Evolutionary conservation across 306 rosid species (phyloP), one percentile per base, ranked within the genome.

Genomic region (Adenanthera pavonina): DNA sequence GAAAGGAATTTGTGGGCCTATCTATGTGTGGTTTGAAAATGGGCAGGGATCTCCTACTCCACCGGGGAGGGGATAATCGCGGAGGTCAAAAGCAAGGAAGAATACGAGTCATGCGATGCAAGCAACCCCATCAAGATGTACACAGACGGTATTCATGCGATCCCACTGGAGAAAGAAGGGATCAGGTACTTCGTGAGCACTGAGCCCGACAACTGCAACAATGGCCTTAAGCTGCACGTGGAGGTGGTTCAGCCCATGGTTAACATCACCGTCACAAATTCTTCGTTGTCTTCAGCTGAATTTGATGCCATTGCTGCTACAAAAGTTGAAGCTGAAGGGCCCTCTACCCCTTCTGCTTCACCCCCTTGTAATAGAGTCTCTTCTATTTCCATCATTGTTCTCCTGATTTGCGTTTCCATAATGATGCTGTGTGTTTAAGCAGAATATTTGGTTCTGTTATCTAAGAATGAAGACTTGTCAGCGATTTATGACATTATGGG

Each of bases 1-100:
- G 1, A 2, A 46, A 1, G 51, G 51, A 46, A 8, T 67, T 25
- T 25, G 30, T 25, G 30, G 30, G 30, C 30, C 30, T 25, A 25
- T 25, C 30, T 25, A 25, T 25, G 30, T 25, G 30, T 25, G 30
- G 30, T 25, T 0, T 76, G 19, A 15, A 53, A 48, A 54, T 6
- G 86, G 65, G 81, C 88, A 94, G 98, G 94, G 97, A 83, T 94
- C 19, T 59, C 97, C 33, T 92, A 94, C 93, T 89, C 97, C 0
- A 79, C 80, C 60, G 89, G 88, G 3, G 80, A 85, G 38, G 96
- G 94, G 17, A 11, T 69, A 11, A 77, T 94, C 0, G 90, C 86
- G 0, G 97, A 94, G 86, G 51, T 92, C 82, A 62, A 70, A 8
- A 86, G 90, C 80, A 88, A 36, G 75, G 89, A 91, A 78, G 98